Base-by-base conservation (phyloP, 495 filamentous ascomycete genomes). In the Talaromyces trachyspermus region DNA sequence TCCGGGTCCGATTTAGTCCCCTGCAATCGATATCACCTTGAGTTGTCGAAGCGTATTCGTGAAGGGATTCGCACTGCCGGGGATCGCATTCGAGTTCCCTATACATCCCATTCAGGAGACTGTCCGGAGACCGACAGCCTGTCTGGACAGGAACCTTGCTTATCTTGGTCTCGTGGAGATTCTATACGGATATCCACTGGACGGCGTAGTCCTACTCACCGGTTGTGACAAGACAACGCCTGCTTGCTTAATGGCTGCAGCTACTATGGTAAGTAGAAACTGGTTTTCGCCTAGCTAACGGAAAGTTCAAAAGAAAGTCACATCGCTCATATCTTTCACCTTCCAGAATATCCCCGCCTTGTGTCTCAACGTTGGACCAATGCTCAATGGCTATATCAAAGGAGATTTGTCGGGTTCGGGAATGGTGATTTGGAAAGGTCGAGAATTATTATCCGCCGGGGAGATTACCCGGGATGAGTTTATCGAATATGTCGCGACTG, bases 141-240 rank as follows among this genome's bases (percentile, higher is more conserved):
- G 68, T 35, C 60, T 78, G 20, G 75, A 78, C 55, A 67, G 75
- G 5, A 78, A 78, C 49, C 45, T 78, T 50, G 70, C 69, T 10
- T 77, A 77, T 58, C 56, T 78, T 7, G 58, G 64, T 36, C 59
- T 78, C 25, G 74, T 77, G 18, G 75, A 78, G 53, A 54, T 78
- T 17, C 57, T 78, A 15, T 68, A 64, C 45, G 70, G 66, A 3
- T 78, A 78, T 54, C 71, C 71, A 2, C 60, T 78, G 43, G 75
- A 78, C 51, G 75, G 74, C 8, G 72, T 78, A 15, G 74, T 78
- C 12, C 52, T 78, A 23, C 61, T 78, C 50, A 77, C 75, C 0
- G 75, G 75, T n/a, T 78, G 75, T 59, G 75, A 78, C 49, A 78
- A 78, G 59, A 78, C 72, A 6, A 77, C 72, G 0, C 75, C 75